phyloP scores from a whole-genome alignment of 2,329 filamentous ascomycete species.

The Leptographium procerum region DNA sequence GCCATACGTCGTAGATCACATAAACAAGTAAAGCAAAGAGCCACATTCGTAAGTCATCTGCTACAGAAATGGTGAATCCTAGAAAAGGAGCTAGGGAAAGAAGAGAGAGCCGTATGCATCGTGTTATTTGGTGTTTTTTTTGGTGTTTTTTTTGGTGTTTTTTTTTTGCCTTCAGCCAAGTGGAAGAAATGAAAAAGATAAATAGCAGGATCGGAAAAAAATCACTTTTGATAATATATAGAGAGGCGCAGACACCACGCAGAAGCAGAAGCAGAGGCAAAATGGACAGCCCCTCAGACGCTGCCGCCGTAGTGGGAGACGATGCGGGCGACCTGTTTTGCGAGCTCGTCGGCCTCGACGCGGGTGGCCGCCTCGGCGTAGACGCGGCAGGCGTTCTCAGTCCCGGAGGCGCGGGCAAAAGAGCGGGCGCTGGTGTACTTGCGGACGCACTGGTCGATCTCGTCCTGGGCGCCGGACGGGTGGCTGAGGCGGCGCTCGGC shows the following conservation, averaged over 20 bases:
- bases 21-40: not conserved
- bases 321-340: constrained; percentile 67
- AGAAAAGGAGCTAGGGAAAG: no score
- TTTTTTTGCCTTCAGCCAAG: not conserved
- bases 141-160: no score
- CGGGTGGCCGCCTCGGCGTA: constrained; percentile 90
- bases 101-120: not conserved
- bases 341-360: constrained; percentile 82
- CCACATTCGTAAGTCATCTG: not conserved
- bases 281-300: no score
- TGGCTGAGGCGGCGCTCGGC: constrained; percentile 80
- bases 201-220: no score
- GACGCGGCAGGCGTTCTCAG: constrained; percentile 89
- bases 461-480: constrained; percentile 66
- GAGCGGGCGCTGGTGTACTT: constrained; percentile 85
- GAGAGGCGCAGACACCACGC: no score
- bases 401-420: constrained; percentile 87
- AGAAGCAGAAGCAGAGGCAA: not conserved
- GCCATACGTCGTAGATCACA: not conserved
- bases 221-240: no score
- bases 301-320: constrained; percentile 47
- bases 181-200: not conserved
- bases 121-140: no score
- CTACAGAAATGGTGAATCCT: not conserved
- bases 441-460: constrained; percentile 78